Evolutionary conservation across 768 basidiomycete species (phyloP).

Genomic region (Pisolithus sp.): DNA sequence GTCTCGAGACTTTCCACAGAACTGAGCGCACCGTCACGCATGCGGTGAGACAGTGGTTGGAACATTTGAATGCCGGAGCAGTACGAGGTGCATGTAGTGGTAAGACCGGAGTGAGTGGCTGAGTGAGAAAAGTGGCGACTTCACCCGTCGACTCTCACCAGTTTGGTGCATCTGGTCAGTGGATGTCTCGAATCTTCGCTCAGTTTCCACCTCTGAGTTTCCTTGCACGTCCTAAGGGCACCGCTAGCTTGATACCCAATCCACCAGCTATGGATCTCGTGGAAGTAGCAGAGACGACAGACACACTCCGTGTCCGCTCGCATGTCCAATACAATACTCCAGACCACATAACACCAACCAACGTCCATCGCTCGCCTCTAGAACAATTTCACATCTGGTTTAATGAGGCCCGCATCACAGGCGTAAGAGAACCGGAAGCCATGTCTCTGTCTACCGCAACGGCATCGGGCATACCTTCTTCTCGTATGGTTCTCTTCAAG

Average conservation of each 20-base stretch:
- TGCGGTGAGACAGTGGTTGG: too few species aligned
- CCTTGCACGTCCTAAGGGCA: background rate
- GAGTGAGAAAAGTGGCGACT: too few species aligned
- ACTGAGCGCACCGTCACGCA: too few species aligned
- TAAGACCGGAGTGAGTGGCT: too few species aligned
- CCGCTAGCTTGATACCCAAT: background rate
- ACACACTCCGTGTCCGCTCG: constrained; percentile 60
- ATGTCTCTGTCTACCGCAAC: constrained; percentile 78
- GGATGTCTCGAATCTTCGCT: background rate
- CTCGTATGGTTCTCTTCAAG: constrained; percentile 87
- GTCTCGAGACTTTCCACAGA: too few species aligned
- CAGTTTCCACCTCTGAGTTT: background rate
- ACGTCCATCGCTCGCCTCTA: constrained; percentile 62
- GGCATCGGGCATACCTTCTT: constrained; percentile 69
- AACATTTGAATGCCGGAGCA: too few species aligned
- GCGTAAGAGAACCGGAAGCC: constrained; percentile 85
- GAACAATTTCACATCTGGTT: constrained; percentile 89
- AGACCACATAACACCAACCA: constrained; percentile 58
- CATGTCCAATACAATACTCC: constrained; percentile 72
- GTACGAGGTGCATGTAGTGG: too few species aligned
- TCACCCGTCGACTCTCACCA: too few species aligned
- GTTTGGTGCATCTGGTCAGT: background rate
- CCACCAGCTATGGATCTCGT: constrained; percentile 15
- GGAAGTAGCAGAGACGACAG: constrained; percentile 38
- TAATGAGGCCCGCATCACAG: constrained; percentile 47